Conservation (phyloP, 163 green algal genomes). For the Prototheca cutis region DNA sequence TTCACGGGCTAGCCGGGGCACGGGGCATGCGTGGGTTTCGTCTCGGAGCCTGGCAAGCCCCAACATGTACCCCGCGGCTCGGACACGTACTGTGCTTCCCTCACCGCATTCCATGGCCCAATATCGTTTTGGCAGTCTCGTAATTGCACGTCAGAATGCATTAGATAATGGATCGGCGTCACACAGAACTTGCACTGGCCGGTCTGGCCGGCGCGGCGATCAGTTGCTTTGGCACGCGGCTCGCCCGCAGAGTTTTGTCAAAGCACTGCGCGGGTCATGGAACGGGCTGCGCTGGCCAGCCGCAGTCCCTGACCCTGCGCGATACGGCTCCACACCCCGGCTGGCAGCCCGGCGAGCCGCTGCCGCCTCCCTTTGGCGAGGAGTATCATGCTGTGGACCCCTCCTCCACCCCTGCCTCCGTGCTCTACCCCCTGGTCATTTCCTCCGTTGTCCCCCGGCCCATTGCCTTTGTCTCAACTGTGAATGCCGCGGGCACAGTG, state of each 20-base stretch:
- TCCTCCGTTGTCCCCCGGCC: constrained; percentile 61
- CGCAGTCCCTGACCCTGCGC: no score
- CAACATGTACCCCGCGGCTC: no score
- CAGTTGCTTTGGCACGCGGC: background rate
- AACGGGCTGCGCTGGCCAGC: no score
- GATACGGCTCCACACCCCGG: background rate
- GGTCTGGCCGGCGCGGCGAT: background rate
- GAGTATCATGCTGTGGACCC: constrained; percentile 12
- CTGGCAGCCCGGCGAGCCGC: constrained; percentile 10
- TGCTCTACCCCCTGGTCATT: constrained; percentile 66
- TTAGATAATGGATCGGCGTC: background rate
- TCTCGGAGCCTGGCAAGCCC: no score
- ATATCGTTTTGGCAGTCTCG: no score
- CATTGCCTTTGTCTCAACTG: constrained; percentile 67
- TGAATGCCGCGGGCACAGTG: constrained; percentile 23
- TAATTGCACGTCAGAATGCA: background rate
- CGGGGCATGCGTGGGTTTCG: no score
- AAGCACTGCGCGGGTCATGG: no score
- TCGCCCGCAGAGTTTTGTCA: background rate
- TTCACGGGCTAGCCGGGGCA: no score
- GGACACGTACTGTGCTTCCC: no score
- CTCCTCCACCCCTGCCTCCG: background rate
- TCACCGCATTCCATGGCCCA: no score
- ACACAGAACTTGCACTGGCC: background rate
- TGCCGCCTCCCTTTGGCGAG: constrained; percentile 11